These are phyloP conservation scores for Thraustochytrium sp. DNA, from an alignment of 352 stramenopile species.

Conservation along the genomic window DNA sequence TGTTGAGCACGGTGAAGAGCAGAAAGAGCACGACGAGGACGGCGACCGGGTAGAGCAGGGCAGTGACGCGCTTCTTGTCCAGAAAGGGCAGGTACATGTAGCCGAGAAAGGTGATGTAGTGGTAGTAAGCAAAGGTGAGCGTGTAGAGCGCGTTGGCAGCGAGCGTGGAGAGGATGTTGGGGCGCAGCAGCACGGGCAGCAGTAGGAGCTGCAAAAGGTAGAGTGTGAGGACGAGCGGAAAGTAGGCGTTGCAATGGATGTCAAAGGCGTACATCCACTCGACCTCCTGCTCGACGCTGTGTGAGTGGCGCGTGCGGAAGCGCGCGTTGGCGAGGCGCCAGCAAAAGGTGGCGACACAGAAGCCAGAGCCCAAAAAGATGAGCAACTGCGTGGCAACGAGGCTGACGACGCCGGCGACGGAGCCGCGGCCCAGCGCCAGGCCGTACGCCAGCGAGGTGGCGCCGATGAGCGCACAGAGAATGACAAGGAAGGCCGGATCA, in stretches of 20 bases:
- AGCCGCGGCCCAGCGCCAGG: slow-evolving; percentile 64
- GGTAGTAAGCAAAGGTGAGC: slow-evolving; percentile 17
- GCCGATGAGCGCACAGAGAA: slow-evolving; percentile 83
- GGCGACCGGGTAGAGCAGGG: slow-evolving; percentile 26
- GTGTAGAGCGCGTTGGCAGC: slow-evolving; percentile 37
- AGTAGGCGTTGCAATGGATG: slow-evolving; percentile 99
- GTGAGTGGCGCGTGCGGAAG: slow-evolving; percentile 55
- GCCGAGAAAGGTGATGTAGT: slow-evolving; percentile 40
- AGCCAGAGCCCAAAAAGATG: slow-evolving; percentile 43
- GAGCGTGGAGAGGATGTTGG: slow-evolving; percentile 29
- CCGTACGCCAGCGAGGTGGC: slow-evolving; percentile 65
- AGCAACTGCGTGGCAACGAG: slow-evolving; percentile 46
- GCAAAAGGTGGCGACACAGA: slow-evolving; percentile 60
- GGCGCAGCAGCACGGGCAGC: slow-evolving; percentile 78
- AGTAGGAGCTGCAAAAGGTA: slow-evolving; percentile 88
- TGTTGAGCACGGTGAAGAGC: slow-evolving; percentile 42
- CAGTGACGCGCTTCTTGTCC: slow-evolving; percentile 25
- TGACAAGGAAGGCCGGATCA: slow-evolving; percentile 89
- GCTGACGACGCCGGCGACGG: slow-evolving; percentile 44
- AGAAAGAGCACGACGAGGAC: slow-evolving; percentile 11
- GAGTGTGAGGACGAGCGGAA: slow-evolving; percentile 89
- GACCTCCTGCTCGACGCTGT: slow-evolving; percentile 88
- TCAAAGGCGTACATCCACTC: slow-evolving; percentile 99
- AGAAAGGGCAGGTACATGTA: slow-evolving; percentile 45
- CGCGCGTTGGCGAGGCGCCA: slow-evolving; percentile 58